Conservation (phyloP, 805 yeast species). For the Metschnikowia henanensis region DNA sequence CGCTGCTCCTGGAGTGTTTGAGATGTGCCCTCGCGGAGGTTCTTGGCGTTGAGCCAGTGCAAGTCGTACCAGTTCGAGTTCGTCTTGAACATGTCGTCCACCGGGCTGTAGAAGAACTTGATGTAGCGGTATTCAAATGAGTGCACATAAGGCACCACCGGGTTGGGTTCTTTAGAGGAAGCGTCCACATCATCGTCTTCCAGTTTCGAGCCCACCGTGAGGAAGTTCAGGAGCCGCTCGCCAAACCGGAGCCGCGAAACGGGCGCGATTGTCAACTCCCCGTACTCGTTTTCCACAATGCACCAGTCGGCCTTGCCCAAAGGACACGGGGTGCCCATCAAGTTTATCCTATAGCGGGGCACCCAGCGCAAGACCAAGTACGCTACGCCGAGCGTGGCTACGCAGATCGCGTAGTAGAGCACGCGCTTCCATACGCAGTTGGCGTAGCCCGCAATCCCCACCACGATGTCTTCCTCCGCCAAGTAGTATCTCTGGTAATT, state of each 20-base stretch:
- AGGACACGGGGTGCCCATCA: constrained; percentile 65
- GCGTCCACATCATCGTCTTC: constrained; percentile 27
- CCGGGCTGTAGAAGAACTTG: constrained; percentile 79
- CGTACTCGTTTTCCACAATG: constrained; percentile 91
- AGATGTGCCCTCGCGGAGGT: constrained; percentile 66
- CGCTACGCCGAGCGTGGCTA: constrained; percentile 66
- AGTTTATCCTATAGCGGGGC: constrained; percentile 68
- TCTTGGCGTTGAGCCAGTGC: constrained; percentile 64
- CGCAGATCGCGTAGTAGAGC: constrained; percentile 54
- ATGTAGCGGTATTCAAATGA: constrained; percentile 82
- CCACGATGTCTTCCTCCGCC: constrained; percentile 92
- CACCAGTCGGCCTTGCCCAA: constrained; percentile 90
- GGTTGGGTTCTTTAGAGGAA: constrained; percentile 45
- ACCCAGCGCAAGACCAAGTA: constrained; percentile 82
- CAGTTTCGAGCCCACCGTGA: constrained; percentile 32
- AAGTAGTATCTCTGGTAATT: constrained; percentile 81
- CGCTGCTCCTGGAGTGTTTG: constrained; percentile 71
- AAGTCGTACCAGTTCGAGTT: constrained; percentile 86
- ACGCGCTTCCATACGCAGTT: constrained; percentile 47
- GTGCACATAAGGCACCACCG: constrained; percentile 67
- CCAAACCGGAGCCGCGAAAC: constrained; percentile 65
- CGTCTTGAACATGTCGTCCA: constrained; percentile 81
- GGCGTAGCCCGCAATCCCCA: constrained; percentile 90
- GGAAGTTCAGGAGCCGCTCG: constrained; percentile 68
- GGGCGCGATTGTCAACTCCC: constrained; percentile 66